Evolutionary conservation across 371 early-diverging fungal genomes (phyloP).

Genomic region (Capniomyces stellatus): DNA sequence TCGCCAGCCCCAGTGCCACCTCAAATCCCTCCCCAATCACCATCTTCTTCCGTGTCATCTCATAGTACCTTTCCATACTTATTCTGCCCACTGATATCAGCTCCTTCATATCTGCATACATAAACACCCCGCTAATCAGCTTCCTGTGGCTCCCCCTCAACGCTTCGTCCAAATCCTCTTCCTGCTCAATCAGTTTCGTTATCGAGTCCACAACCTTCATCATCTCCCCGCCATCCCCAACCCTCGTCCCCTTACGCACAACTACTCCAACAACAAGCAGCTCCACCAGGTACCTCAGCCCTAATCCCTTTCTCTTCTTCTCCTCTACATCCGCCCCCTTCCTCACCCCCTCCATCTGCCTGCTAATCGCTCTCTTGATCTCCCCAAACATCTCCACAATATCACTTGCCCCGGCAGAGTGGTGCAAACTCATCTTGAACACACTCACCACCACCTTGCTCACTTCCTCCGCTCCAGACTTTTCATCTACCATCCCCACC

Average conservation of each 20-base stretch:
- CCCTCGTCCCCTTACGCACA: conserved; percentile 16
- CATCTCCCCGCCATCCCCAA: conserved; percentile 3
- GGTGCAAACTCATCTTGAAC: no score
- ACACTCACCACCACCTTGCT: no score
- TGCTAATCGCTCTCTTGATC: no score
- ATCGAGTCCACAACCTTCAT: conserved; percentile 5
- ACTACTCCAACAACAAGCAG: no score
- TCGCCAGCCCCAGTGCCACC: conserved; percentile 43
- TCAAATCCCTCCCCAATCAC: conserved; percentile 40
- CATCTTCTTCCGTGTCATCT: conserved; percentile 24
- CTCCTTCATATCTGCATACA: conserved; percentile 37
- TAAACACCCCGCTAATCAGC: conserved; percentile 26
- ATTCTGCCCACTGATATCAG: conserved; percentile 37
- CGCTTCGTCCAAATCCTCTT: conserved; percentile 6
- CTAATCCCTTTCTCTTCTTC: no score
- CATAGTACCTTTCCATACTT: conserved; percentile 35
- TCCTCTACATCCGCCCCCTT: no score
- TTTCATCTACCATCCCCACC: conserved; percentile 4
- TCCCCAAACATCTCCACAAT: not conserved
- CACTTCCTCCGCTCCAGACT: conserved; percentile 40
- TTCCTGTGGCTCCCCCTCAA: conserved; percentile 21
- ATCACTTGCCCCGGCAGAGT: not conserved
- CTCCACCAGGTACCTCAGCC: no score
- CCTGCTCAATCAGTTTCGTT: not conserved
- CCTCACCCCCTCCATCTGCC: no score